These are phyloP conservation scores for Phytopythium kandeliae DNA, from an alignment of 352 stramenopile genomes.

Conservation along the genomic window DNA sequence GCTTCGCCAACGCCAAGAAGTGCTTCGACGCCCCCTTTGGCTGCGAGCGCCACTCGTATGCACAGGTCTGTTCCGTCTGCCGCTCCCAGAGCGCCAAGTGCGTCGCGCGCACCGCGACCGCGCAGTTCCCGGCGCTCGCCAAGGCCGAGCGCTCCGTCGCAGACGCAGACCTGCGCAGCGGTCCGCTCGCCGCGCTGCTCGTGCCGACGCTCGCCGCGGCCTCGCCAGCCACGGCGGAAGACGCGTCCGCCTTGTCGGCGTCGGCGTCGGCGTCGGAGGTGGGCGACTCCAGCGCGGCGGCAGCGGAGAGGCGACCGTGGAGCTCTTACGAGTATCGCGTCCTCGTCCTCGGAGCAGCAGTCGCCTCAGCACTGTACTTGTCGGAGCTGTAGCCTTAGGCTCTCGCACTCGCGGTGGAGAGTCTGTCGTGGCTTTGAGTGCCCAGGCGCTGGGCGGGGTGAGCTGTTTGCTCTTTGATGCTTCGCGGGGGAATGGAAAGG, in stretches of 20 bases:
- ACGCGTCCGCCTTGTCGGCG: neutral
- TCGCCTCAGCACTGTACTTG: neutral
- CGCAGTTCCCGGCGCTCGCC: constrained; percentile 38
- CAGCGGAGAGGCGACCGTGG: neutral
- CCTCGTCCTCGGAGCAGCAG: too few relatives aligned
- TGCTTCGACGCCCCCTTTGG: constrained; percentile 50
- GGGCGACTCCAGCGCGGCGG: neutral
- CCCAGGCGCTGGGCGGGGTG: too few relatives aligned
- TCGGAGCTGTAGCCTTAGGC: neutral
- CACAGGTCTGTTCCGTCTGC: constrained; percentile 58
- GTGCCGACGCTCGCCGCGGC: constrained; percentile 9
- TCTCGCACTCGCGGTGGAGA: too few relatives aligned
- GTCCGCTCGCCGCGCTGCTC: constrained; percentile 13
- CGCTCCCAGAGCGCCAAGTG: constrained; percentile 28
- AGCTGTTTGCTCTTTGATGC: neutral
- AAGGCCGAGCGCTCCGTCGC: constrained; percentile 17
- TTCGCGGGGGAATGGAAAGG: neutral
- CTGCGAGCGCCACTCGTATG: constrained; percentile 51
- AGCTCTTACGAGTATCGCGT: too few relatives aligned
- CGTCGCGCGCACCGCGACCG: constrained; percentile 24
- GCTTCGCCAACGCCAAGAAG: constrained; percentile 46
- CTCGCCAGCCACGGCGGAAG: constrained; percentile 8
- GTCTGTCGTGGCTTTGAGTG: too few relatives aligned
- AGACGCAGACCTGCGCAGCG: constrained; percentile 29
- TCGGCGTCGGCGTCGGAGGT: neutral